Evolutionary conservation across 2,329 filamentous ascomycete species (phyloP).

Genomic region (Didymella segeticola): DNA sequence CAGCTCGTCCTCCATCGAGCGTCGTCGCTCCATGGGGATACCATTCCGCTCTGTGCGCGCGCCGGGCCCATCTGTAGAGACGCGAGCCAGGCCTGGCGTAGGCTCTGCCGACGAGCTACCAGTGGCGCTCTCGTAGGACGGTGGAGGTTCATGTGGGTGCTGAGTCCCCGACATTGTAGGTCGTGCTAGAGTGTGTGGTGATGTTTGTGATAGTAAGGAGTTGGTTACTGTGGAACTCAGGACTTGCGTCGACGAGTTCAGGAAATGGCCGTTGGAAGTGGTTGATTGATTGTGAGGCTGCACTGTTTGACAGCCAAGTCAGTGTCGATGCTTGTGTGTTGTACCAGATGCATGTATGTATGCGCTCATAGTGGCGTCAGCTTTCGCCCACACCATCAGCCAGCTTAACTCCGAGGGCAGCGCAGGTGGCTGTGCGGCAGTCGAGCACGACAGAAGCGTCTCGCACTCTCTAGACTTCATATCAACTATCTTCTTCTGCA

Average conservation of each 20-base stretch:
- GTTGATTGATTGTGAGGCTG: background rate
- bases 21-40: conserved; percentile 59
- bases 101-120: conserved; percentile 30
- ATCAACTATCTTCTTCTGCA: background rate
- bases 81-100: conserved; percentile 29
- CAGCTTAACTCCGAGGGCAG: conserved; percentile 1
- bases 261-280: too few species aligned
- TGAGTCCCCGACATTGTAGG: conserved; percentile 13
- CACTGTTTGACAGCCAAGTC: background rate
- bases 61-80: conserved; percentile 42
- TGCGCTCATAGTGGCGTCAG: conserved; percentile 20
- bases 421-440: conserved; percentile 8
- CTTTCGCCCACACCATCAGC: background rate
- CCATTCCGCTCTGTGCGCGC: conserved; percentile 54
- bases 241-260: background rate
- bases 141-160: conserved; percentile 38
- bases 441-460: background rate
- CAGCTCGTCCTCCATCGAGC: conserved; percentile 68
- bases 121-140: conserved; percentile 43
- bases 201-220: background rate
- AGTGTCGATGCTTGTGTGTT: conserved; percentile 4
- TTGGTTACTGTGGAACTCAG: too few species aligned
- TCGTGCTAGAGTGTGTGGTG: background rate
- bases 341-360: conserved; percentile 4
- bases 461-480: background rate